Base-by-base conservation (phyloP, 495 filamentous ascomycete species). In the Lasiosphaeria ovina region DNA sequence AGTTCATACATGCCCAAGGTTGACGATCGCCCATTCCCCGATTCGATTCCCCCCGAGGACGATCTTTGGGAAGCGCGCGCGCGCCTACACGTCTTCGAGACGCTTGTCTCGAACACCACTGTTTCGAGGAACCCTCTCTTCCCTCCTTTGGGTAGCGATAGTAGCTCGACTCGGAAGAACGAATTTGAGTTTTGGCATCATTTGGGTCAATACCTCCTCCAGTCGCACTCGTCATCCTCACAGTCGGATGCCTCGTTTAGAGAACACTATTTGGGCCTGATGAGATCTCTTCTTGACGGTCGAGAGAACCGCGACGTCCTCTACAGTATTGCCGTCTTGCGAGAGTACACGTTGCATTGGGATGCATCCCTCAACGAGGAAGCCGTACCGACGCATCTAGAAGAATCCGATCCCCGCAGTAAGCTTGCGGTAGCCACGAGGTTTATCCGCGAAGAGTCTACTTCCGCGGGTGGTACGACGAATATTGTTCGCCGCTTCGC, bases 221-320 rank as follows among this genome's bases (percentile, higher is more conserved):
- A 87, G 10, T 80, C 79, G 35, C 85, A 91, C 63, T 84, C 87
- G 0, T 63, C 66, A 3, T 10, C 48, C 8, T 65, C 58, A 1
- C 33, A 60, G 53, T 82, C 83, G 5, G 64, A 72, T 62, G 54
- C 59, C 81, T 60, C 77, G 82, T 55, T 81, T 31, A 58, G 91
- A 32, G 88, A 92, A 50, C 81, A 85, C 57, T 81, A 83, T 1
- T 74, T 96, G 8, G 68, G 63, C 4, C 77, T 77, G 6, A 81
- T 87, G 68, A 86, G 91, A 48, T 79, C 80, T 44, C 74, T 93
- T 5, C 80, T 96, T 8, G 87, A 92, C 60, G 87, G 84, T 57
- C 82, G 85, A 17, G 92, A 97, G 76, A 93, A 93, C 66, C 86
- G 92, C n/a, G 92, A 97, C 64, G 90, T 95, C 7, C 81, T 96